Evolutionary conservation across 2,329 filamentous ascomycete species (phyloP).

Genomic region (Xylaria sp.): DNA sequence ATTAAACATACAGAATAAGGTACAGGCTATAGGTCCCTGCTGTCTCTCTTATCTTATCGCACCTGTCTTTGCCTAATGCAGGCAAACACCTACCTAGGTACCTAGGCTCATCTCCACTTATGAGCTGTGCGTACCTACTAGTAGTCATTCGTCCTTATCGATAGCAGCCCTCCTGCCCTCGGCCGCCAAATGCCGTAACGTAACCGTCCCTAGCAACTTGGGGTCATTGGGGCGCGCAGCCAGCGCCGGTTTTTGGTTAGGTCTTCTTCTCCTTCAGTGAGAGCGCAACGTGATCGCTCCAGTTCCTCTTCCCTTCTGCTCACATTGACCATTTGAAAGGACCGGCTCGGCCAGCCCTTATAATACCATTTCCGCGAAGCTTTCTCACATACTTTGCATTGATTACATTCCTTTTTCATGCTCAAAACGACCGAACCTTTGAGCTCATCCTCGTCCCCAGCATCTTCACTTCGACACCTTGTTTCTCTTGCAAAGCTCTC

Average conservation of each 20-base stretch:
- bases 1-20: neutral
- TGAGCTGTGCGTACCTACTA: neutral
- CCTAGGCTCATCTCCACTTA: neutral
- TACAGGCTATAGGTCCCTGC: neutral
- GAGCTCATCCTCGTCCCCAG: slow-evolving; percentile 16
- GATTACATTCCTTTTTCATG: slow-evolving; percentile 17
- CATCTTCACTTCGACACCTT: slow-evolving; percentile 10
- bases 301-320: slow-evolving; percentile 31
- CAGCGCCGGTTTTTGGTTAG: slow-evolving; percentile 36
- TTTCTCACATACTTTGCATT: slow-evolving; percentile 20
- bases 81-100: neutral
- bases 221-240: slow-evolving; percentile 31
- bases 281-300: slow-evolving; percentile 33
- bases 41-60: slow-evolving; percentile 3
- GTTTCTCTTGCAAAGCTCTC: slow-evolving; percentile 16
- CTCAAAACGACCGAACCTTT: slow-evolving; percentile 8
- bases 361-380: slow-evolving; percentile 30
- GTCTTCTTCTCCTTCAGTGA: slow-evolving; percentile 31
- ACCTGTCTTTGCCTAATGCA: neutral
- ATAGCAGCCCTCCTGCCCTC: slow-evolving; percentile 33
- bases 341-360: slow-evolving; percentile 24
- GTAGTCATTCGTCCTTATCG: slow-evolving; percentile 30
- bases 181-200: slow-evolving; percentile 39
- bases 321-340: slow-evolving; percentile 27
- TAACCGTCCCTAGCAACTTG: slow-evolving; percentile 26